Evolutionary conservation across 495 filamentous ascomycete species (phyloP), one percentile per base, ranked within the genome.

Genomic region (Cercophora samala): DNA sequence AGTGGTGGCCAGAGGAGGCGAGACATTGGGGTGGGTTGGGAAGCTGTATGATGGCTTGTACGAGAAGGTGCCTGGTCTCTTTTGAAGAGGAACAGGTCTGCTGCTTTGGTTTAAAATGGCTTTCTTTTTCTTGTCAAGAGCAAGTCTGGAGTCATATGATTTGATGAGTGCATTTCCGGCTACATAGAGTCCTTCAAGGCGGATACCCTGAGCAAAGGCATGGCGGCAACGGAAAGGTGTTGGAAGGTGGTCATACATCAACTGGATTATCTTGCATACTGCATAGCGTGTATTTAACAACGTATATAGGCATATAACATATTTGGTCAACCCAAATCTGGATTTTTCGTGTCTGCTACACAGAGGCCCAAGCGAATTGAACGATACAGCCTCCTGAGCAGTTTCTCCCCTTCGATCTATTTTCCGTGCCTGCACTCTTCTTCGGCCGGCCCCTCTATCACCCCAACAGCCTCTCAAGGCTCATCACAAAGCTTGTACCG

Each of bases 21-120:
- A 76, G 65, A 87, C 85, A 11, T 77, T 81, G 21, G 92, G 92
- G 1, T 97, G 92, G 90, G 81, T 96, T 24, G 92, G 87, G 24
- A 90, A 85, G 70, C 78, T 89, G 21, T 97, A 92, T 81, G 91
- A 97, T 72, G 78, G 74, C 26, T 74, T 87, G 24, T 85, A 81
- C 69, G 71, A 68, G 19, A 77, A 69, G 64, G 72, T 83, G 66
- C 74, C 75, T 15, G 37, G 37, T 13, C 37, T 46, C 37, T 11
- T 46, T 46, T 46, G 26, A 46, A 46, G 37, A 68, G 68, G 26
- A 72, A 74, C 19, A 26, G 53, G 24, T 19, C 23, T 37, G 58
- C 56, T 23, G 46, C 8, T 26, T 15, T 2, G 32, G 13, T 46
- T 63, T 21, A 6, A 19, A 37, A 62, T 46, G 37, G 37, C 18